Evolutionary conservation across 1,139 yeast species (phyloP).

Genomic region (Pichiaceae sp.): DNA sequence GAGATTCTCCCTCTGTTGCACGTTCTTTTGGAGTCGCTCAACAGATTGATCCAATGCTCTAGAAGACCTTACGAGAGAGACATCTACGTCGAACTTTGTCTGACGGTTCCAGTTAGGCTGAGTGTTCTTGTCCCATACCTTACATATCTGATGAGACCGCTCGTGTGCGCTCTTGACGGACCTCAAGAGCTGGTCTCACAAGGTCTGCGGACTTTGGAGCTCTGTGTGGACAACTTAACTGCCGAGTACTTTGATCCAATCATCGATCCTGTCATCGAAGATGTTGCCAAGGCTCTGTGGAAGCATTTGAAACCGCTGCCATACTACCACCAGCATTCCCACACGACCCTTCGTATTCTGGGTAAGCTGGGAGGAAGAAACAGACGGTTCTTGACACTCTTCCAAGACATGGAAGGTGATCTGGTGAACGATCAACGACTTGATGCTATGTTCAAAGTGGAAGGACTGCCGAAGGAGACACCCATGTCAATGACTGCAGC

Average conservation of each 20-base stretch:
- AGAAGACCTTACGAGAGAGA: conserved; percentile 87
- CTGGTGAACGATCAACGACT: conserved; percentile 60
- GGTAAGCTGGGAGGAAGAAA: conserved; percentile 97
- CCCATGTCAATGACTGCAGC: conserved; percentile 81
- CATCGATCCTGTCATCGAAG: conserved; percentile 90
- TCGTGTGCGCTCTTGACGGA: conserved; percentile 85
- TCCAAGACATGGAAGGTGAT: conserved; percentile 50
- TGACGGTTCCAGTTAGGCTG: conserved; percentile 90
- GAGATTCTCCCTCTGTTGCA: conserved; percentile 89
- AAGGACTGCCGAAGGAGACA: conserved; percentile 55
- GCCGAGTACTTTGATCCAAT: conserved; percentile 97
- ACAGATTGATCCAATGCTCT: conserved; percentile 74
- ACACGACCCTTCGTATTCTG: conserved; percentile 83
- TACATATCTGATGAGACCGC: conserved; percentile 79
- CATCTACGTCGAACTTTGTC: conserved; percentile 85
- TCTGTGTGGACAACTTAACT: conserved; percentile 94
- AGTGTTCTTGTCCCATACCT: conserved; percentile 91
- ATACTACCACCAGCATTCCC: conserved; percentile 87
- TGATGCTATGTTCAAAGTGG: conserved; percentile 58
- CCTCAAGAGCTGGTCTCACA: conserved; percentile 88
- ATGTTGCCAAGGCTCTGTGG: conserved; percentile 91
- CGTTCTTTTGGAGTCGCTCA: conserved; percentile 75
- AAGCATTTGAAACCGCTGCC: conserved; percentile 87
- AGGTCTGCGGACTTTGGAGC: conserved; percentile 86
- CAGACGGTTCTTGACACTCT: conserved; percentile 73